Percentiles rank a stretch among this genome's conserved stretches.
Conservation (phyloP, 2,329 filamentous ascomycete genomes). For the Aspergillus calidoustus region DNA sequence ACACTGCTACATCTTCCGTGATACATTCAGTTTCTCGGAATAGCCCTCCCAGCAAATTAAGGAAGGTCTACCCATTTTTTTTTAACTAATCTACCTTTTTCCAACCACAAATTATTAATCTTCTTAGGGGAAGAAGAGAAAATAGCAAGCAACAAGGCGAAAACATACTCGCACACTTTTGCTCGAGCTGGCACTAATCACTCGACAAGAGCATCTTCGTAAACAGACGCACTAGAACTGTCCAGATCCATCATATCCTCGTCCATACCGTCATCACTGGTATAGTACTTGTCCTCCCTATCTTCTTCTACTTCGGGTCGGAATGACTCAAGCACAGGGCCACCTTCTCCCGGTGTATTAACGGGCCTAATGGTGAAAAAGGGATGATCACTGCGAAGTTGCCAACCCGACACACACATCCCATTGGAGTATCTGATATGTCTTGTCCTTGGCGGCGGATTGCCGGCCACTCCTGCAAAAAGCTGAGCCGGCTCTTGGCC, state of each 20-base stretch:
- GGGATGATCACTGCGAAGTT: slow-evolving; percentile 31
- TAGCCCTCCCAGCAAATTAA: too few relatives aligned
- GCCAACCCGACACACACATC: slow-evolving; percentile 38
- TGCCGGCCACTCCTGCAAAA: slow-evolving; percentile 42
- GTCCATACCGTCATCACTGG: slow-evolving; percentile 13
- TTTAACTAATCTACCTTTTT: too few relatives aligned
- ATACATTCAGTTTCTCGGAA: too few relatives aligned
- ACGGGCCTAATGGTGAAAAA: slow-evolving; percentile 28
- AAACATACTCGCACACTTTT: not conserved
- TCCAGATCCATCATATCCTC: not conserved
- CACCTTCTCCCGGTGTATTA: not conserved
- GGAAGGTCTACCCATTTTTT: too few relatives aligned
- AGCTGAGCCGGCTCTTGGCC: slow-evolving; percentile 26
- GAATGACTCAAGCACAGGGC: slow-evolving; percentile 5
- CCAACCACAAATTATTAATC: too few relatives aligned
- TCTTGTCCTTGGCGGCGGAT: slow-evolving; percentile 40
- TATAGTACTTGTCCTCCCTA: slow-evolving; percentile 14
- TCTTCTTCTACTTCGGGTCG: not conserved
- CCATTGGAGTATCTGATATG: slow-evolving; percentile 42
- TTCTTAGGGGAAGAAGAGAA: not conserved
- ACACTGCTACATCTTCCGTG: too few relatives aligned
- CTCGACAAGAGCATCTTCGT: not conserved
- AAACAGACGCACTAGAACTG: not conserved
- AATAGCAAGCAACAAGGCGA: not conserved
- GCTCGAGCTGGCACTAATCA: not conserved